Conservation (phyloP, 2,329 filamentous ascomycete species). For the Ceratocystis huliohia region DNA sequence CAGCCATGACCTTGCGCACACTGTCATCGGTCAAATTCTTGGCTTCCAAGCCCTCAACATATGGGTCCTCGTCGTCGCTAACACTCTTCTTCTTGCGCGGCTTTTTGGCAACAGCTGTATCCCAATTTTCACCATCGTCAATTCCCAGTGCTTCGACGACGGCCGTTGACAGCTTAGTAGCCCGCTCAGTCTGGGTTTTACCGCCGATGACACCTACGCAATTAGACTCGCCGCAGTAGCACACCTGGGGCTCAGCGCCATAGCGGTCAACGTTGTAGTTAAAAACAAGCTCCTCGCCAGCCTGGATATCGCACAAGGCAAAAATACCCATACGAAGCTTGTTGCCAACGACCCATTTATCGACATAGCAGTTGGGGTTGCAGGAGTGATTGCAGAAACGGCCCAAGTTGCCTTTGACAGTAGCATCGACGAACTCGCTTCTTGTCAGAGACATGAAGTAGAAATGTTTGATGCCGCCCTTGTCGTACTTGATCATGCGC, state of each 20-base stretch:
- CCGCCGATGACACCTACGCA: slow-evolving; percentile 95
- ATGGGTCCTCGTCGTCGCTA: slow-evolving; percentile 92
- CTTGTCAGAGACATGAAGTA: slow-evolving; percentile 99
- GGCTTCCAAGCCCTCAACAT: slow-evolving; percentile 77
- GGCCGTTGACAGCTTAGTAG: slow-evolving; percentile 76
- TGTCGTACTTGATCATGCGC: slow-evolving; percentile 85
- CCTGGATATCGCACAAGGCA: slow-evolving; percentile 67
- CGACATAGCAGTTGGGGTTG: slow-evolving; percentile 96
- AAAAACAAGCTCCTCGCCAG: slow-evolving; percentile 92
- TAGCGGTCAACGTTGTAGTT: slow-evolving; percentile 99
- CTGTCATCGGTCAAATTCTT: slow-evolving; percentile 68
- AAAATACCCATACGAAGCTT: slow-evolving; percentile 99
- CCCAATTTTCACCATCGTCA: slow-evolving; percentile 84
- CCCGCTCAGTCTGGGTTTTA: slow-evolving; percentile 92
- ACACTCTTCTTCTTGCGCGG: slow-evolving; percentile 82
- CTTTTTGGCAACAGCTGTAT: slow-evolving; percentile 77
- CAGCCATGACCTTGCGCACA: slow-evolving; percentile 89
- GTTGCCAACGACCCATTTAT: slow-evolving; percentile 97
- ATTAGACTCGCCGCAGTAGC: slow-evolving; percentile 89
- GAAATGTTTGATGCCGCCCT: slow-evolving; percentile 96
- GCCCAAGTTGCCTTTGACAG: slow-evolving; percentile 88
- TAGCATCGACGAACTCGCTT: slow-evolving; percentile 93
- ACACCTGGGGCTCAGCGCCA: slow-evolving; percentile 89
- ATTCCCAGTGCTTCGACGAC: slow-evolving; percentile 94
- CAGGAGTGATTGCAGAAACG: slow-evolving; percentile 99